Conservation (phyloP, 2,329 filamentous ascomycete genomes). For the Tolypocladium cylindrosporum region DNA sequence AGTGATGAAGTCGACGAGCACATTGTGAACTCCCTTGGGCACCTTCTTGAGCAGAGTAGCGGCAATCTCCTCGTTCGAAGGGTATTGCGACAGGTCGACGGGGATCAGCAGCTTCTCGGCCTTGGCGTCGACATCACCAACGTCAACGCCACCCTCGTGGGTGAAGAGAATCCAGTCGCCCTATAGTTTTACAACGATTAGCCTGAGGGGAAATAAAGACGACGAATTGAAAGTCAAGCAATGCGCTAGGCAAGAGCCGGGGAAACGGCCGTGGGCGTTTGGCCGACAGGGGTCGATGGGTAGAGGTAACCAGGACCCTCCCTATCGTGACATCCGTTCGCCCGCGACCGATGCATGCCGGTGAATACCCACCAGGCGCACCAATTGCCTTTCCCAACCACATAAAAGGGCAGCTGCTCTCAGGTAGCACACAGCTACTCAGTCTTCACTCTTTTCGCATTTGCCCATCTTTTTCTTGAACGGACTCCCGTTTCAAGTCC, state of each 20-base stretch:
- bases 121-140: conserved; percentile 97
- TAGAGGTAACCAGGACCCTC: conserved; percentile 8
- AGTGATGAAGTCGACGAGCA: conserved; percentile 98
- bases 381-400: conserved; percentile 1
- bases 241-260: neutral
- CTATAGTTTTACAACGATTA: conserved; percentile 35
- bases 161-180: conserved; percentile 99
- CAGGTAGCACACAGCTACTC: neutral
- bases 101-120: conserved; percentile 97
- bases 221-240: neutral
- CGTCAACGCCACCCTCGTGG: conserved; percentile 98
- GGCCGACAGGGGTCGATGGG: conserved; percentile 1
- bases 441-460: neutral
- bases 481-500: neutral
- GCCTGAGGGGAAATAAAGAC: conserved; percentile 3
- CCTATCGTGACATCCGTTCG: conserved; percentile 29
- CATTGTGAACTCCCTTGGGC: conserved; percentile 90
- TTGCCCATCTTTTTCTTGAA: neutral
- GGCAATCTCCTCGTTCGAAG: conserved; percentile 92
- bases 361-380: neutral
- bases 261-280: neutral
- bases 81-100: conserved; percentile 88
- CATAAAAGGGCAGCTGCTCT: conserved; percentile 7
- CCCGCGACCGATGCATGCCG: conserved; percentile 10
- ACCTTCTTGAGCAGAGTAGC: conserved; percentile 80